These are phyloP conservation scores for Pyronema domesticum DNA, from an alignment of 495 filamentous ascomycete genomes.

Conservation along the genomic window DNA sequence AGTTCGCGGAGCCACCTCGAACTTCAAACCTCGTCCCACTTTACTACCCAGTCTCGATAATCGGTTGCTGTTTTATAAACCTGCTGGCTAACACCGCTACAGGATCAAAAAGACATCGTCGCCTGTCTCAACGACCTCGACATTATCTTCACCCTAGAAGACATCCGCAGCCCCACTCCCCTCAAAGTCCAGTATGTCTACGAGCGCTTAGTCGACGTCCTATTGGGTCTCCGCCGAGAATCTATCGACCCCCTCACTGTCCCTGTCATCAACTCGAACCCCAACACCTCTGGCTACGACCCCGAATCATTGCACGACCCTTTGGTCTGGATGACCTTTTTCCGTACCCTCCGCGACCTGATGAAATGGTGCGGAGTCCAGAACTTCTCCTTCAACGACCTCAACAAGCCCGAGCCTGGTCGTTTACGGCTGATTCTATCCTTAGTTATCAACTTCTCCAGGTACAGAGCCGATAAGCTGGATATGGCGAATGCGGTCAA, in stretches of 20 bases:
- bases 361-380: constrained; percentile 75
- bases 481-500: constrained; percentile 43
- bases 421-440: constrained; percentile 82
- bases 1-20: not conserved
- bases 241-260: constrained; percentile 53
- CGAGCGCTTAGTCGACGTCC: constrained; percentile 86
- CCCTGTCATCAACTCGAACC: constrained; percentile 57
- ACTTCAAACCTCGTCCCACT: not conserved
- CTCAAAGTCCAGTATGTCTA: constrained; percentile 89
- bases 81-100: not conserved
- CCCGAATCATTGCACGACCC: constrained; percentile 70
- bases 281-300: constrained; percentile 61
- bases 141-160: constrained; percentile 67
- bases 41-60: not conserved
- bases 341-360: constrained; percentile 54
- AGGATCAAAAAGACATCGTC: constrained; percentile 66
- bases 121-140: constrained; percentile 94
- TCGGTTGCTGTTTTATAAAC: not conserved
- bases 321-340: constrained; percentile 85
- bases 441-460: constrained; percentile 94
- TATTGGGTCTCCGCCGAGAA: constrained; percentile 78
- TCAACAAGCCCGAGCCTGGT: constrained; percentile 72
- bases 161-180: constrained; percentile 83
- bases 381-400: constrained; percentile 81
- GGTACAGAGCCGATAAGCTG: constrained; percentile 83